Base-by-base conservation (phyloP, 805 yeast species). In the Candida arabinofermentans region DNA sequence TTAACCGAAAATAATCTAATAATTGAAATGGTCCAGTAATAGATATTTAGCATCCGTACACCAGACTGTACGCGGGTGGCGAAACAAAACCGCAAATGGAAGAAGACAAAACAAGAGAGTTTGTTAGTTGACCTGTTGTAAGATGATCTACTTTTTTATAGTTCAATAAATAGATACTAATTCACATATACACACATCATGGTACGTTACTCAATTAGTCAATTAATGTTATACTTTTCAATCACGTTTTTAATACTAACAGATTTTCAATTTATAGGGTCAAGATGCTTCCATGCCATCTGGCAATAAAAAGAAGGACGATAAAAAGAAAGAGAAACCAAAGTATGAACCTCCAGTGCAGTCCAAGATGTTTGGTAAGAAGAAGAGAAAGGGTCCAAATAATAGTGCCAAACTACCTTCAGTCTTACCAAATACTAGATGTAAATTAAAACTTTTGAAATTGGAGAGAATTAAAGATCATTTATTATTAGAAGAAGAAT, bases 301-400 rank as follows among this genome's bases (percentile, higher is more conserved):
- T 39, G 62, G 55, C 54, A 54, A 46, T 50, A 59, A 51, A 47
- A 62, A 57, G 57, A 64, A 61, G 44, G 58, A 60, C 34, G 68
- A 64, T 40, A 61, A 62, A 62, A 82, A 82, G 69, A 80, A 82
- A 51, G 86, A 86, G 57, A 90, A 91, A 67, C 98, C 97, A 58
- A 91, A 90, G 72, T 93, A 91, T 66, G 99, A 93, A 67, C 98
- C 99, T 27, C 99, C 99, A 13, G 97, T 91, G 47, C 95, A 91
- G 66, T 83, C 96, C 6, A 51, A 51, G 37, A 81, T 90, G 51
- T 85, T 88, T 57, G 96, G 96, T 43, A 85, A 87, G 65, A 90
- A 88, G 76, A 86, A 86, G 71, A 81, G 93, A 73, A 88, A 83
- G 72, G 96, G 96, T 7, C 95, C 93, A 40, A 86, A 87, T 41